Conservation (phyloP, 441 rosid genomes). For the Dalechampia spathulata region DNA sequence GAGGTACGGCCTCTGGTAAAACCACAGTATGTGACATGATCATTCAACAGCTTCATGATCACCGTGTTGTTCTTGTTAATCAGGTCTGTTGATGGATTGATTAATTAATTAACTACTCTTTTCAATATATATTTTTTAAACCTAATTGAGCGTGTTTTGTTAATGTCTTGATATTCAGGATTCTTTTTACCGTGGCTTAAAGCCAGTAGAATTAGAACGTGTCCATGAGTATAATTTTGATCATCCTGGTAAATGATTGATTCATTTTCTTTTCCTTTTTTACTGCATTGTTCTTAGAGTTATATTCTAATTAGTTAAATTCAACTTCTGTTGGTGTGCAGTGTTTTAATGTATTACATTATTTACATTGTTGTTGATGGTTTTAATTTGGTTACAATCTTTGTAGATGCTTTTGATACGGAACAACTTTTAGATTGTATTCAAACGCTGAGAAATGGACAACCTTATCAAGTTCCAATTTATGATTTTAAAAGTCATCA, state of each 20-base stretch:
- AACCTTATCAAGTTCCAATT: conserved; percentile 77
- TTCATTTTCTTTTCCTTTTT: background rate
- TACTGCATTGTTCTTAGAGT: background rate
- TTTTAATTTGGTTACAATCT: no score
- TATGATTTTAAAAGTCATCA: conserved; percentile 89
- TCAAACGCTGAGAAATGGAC: conserved; percentile 59
- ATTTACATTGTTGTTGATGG: conserved; percentile 1
- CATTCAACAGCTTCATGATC: conserved; percentile 97
- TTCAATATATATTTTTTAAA: no score
- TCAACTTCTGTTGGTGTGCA: no score
- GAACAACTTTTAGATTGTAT: conserved; percentile 92
- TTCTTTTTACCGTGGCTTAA: conserved; percentile 92
- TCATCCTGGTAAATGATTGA: conserved; percentile 63
- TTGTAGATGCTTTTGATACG: conserved; percentile 87
- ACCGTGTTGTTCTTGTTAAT: conserved; percentile 87
- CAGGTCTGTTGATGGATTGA: conserved; percentile 44
- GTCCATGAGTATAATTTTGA: conserved; percentile 96
- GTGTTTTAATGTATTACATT: no score
- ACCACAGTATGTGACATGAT: conserved; percentile 99
- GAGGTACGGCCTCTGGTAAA: conserved; percentile 98
- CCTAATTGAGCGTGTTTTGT: background rate
- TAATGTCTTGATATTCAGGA: conserved; percentile 39
- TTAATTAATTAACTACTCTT: no score
- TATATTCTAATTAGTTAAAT: no score
- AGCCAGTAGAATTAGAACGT: conserved; percentile 60